Conservation (phyloP, 495 filamentous ascomycete genomes). For the Aspergillus avenaceus region DNA sequence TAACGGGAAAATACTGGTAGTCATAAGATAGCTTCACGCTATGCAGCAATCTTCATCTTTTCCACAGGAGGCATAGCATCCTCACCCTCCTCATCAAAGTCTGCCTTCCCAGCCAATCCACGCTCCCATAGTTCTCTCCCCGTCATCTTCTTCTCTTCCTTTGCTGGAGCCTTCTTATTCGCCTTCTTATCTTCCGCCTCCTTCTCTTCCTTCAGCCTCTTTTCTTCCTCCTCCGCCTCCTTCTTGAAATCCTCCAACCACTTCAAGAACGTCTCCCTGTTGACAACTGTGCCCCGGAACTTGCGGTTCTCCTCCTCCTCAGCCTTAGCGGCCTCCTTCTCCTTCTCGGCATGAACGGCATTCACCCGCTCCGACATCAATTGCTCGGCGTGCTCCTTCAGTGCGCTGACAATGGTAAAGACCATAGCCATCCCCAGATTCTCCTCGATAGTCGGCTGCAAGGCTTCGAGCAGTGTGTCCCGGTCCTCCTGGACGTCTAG, state of each 20-base stretch:
- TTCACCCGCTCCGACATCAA: slow-evolving; percentile 67
- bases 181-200: slow-evolving; percentile 73
- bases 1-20: background rate
- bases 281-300: slow-evolving; percentile 90
- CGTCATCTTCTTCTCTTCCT: slow-evolving; percentile 64
- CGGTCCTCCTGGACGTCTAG: slow-evolving; percentile 67
- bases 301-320: slow-evolving; percentile 95
- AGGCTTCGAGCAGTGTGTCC: slow-evolving; percentile 58
- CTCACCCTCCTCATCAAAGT: slow-evolving; percentile 65
- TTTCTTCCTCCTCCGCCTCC: slow-evolving; percentile 71
- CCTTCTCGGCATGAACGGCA: slow-evolving; percentile 55
- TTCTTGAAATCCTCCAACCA: slow-evolving; percentile 77
- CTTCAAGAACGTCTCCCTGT: slow-evolving; percentile 70
- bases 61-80: slow-evolving; percentile 55
- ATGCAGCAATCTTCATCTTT: slow-evolving; percentile 62
- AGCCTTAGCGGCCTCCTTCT: slow-evolving; percentile 60
- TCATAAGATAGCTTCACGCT: slow-evolving; percentile 16
- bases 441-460: slow-evolving; percentile 72
- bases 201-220: slow-evolving; percentile 61
- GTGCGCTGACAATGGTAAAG: slow-evolving; percentile 77
- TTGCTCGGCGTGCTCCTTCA: slow-evolving; percentile 85
- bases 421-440: slow-evolving; percentile 98
- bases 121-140: slow-evolving; percentile 83
- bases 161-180: slow-evolving; percentile 49
- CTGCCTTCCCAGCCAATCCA: slow-evolving; percentile 68